These are phyloP conservation scores for Annulohypoxylon truncatum DNA, from an alignment of 2,329 filamentous ascomycete species.

Conservation along the genomic window DNA sequence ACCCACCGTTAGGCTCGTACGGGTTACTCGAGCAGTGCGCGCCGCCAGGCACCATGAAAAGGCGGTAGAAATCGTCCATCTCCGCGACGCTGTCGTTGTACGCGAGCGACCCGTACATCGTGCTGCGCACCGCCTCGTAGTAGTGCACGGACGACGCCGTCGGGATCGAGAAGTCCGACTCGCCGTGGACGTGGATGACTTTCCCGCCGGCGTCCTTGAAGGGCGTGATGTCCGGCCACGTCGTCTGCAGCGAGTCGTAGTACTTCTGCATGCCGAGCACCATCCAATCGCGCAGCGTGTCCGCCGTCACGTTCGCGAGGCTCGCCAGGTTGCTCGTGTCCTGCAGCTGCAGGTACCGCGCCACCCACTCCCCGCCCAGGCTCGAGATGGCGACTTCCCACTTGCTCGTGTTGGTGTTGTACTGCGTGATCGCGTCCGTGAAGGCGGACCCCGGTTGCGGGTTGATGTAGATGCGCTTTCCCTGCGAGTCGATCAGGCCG, in stretches of 20 bases:
- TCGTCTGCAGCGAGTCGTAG: slow-evolving; percentile 59
- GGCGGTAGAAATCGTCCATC: slow-evolving; percentile 60
- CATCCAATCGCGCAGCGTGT: slow-evolving; percentile 66
- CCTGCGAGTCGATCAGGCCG: slow-evolving; percentile 53
- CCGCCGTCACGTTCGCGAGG: slow-evolving; percentile 61
- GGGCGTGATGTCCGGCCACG: slow-evolving; percentile 58
- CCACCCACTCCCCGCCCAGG: slow-evolving; percentile 50
- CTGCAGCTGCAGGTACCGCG: slow-evolving; percentile 39
- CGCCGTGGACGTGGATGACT: slow-evolving; percentile 64
- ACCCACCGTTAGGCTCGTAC: slow-evolving; percentile 55
- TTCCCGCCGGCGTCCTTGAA: slow-evolving; percentile 61
- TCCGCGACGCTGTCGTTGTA: slow-evolving; percentile 55
- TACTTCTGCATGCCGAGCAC: slow-evolving; percentile 59
- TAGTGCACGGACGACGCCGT: slow-evolving; percentile 58
- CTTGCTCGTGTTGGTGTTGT: slow-evolving; percentile 47
- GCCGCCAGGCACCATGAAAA: slow-evolving; percentile 59
- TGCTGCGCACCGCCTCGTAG: slow-evolving; percentile 59
- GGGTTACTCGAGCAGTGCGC: slow-evolving; percentile 60
- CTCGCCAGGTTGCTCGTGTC: slow-evolving; percentile 51
- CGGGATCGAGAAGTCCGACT: slow-evolving; percentile 61
- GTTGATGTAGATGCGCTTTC: slow-evolving; percentile 51
- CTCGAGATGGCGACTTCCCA: slow-evolving; percentile 42
- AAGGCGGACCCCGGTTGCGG: slow-evolving; percentile 51
- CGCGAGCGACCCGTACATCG: slow-evolving; percentile 59
- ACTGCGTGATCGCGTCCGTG: slow-evolving; percentile 51